Evolutionary conservation across 2,329 filamentous ascomycete species (phyloP).

Genomic region (Xylariaceae sp.): DNA sequence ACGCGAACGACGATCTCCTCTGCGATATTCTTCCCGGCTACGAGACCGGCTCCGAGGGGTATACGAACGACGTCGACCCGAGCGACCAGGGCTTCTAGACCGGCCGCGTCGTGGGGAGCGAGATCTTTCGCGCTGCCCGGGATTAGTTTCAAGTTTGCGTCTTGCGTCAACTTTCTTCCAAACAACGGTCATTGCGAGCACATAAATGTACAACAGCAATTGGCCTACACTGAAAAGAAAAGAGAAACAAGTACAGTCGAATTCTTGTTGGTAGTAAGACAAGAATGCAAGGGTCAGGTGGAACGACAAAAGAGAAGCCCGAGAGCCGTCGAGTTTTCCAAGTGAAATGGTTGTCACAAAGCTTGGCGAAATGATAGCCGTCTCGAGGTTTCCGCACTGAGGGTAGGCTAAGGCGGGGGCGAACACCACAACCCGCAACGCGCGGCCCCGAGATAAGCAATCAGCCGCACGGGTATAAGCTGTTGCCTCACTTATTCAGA

Average conservation of each 20-base stretch:
- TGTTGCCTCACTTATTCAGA: not conserved
- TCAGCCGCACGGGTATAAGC: constrained; percentile 1
- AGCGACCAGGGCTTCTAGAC: constrained; percentile 74
- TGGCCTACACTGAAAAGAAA: not conserved
- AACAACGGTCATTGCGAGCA: constrained; percentile 19
- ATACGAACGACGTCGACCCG: constrained; percentile 67
- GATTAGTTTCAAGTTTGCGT: constrained; percentile 29
- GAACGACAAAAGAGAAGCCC: not conserved
- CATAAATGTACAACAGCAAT: not conserved
- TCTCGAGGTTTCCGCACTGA: not conserved
- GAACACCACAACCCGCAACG: not conserved
- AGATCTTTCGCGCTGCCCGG: constrained; percentile 71
- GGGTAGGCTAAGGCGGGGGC: not conserved
- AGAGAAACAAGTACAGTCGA: not conserved
- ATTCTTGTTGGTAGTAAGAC: not conserved
- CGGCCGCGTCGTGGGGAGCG: constrained; percentile 72
- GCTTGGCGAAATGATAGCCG: not conserved
- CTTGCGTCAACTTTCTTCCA: not conserved
- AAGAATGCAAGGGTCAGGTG: not conserved
- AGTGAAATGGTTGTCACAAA: not conserved
- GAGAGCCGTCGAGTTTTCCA: not conserved
- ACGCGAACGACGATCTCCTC: constrained; percentile 69
- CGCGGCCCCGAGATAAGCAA: not conserved
- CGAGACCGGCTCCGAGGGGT: constrained; percentile 74
- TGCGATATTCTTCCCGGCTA: constrained; percentile 72